Conservation (phyloP, 768 basidiomycete genomes). For the Leccinellum rugosiceps region DNA sequence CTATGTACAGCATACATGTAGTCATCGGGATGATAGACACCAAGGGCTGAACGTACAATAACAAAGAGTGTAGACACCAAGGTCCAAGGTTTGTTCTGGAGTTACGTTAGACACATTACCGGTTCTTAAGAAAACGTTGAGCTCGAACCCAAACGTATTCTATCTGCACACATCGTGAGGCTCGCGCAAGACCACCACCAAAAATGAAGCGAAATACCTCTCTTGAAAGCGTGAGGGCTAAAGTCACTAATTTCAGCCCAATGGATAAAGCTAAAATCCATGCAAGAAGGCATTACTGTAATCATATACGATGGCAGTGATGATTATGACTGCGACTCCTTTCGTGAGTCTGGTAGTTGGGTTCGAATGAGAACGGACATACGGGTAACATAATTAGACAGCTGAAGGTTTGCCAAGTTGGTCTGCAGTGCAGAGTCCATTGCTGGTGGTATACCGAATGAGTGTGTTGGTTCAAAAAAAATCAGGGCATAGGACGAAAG, state of each 20-base stretch:
- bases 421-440: not conserved
- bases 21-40: not conserved
- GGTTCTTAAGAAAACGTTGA: not conserved
- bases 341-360: not conserved
- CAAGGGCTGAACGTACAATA: constrained; percentile 5
- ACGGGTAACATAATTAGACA: not conserved
- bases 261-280: not conserved
- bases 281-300: not conserved
- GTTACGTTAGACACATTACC: not conserved
- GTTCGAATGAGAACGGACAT: not conserved
- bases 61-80: constrained; percentile 8
- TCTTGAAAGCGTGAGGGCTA: constrained; percentile 8
- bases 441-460: not conserved
- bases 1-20: not conserved
- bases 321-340: not conserved
- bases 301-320: not conserved
- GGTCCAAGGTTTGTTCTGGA: constrained; percentile 7
- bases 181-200: not conserved
- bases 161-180: not conserved
- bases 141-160: constrained; percentile 14
- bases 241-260: not conserved
- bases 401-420: not conserved
- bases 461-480: not conserved
- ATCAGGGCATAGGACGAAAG: not conserved
- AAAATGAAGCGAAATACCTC: constrained; percentile 7